A percentile compares a stretch with the other conserved stretches of the same genome.
phyloP scores from a whole-genome alignment of 1,139 yeast genomes.

The Yamadazyma friedrichii region DNA sequence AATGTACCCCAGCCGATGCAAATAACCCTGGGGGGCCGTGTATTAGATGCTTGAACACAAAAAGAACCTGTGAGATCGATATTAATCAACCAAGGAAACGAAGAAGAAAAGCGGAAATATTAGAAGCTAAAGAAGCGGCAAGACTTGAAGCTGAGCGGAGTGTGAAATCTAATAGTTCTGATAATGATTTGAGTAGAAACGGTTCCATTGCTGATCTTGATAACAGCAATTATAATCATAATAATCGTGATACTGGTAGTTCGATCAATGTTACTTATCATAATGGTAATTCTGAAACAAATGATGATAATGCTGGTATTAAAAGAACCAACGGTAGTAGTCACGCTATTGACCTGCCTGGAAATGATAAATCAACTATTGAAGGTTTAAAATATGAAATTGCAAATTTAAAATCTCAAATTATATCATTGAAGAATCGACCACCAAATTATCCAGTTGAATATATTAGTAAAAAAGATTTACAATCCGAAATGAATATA shows the following conservation, averaged over 20 bases:
- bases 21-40: constrained; percentile 65
- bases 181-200: neutral
- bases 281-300: neutral
- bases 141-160: neutral
- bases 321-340: constrained; percentile 11
- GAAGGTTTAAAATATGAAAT: constrained; percentile 21
- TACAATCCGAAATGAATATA: constrained; percentile 36
- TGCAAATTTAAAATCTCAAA: constrained; percentile 20
- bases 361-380: neutral
- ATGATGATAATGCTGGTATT: neutral
- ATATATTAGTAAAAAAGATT: constrained; percentile 30
- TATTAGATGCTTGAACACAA: constrained; percentile 65
- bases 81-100: constrained; percentile 59
- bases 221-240: neutral
- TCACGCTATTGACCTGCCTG: constrained; percentile 6
- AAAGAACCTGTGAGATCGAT: constrained; percentile 67
- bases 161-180: neutral
- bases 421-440: constrained; percentile 10
- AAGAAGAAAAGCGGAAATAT: constrained; percentile 34
- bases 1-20: constrained; percentile 73
- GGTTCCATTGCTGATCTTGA: neutral
- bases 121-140: constrained; percentile 19
- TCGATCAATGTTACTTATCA: neutral
- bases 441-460: neutral
- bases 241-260: neutral